Conservation (phyloP, 1,139 yeast species). For the Yamadazyma membranifaciens region DNA sequence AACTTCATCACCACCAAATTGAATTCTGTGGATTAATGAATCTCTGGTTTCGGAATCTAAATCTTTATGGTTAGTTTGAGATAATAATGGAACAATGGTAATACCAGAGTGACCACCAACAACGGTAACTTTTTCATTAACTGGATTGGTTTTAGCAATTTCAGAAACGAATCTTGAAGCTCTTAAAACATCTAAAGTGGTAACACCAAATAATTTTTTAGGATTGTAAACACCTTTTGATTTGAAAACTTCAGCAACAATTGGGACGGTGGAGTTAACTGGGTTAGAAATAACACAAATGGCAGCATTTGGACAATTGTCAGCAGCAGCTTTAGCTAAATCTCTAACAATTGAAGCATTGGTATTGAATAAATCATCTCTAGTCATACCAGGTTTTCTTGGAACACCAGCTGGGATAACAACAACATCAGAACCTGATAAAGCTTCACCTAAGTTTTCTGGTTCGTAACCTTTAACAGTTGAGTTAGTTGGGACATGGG, state of each 20-base stretch:
- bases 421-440: slow-evolving; percentile 71
- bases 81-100: slow-evolving; percentile 86
- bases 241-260: slow-evolving; percentile 83
- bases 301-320: slow-evolving; percentile 70
- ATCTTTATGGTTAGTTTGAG: slow-evolving; percentile 55
- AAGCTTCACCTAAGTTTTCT: slow-evolving; percentile 57
- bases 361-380: slow-evolving; percentile 92
- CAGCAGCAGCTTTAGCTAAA: slow-evolving; percentile 78
- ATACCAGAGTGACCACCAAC: slow-evolving; percentile 98
- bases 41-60: slow-evolving; percentile 57
- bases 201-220: slow-evolving; percentile 83
- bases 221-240: slow-evolving; percentile 75
- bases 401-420: slow-evolving; percentile 97
- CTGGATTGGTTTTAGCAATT: slow-evolving; percentile 54
- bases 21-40: slow-evolving; percentile 80
- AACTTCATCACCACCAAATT: slow-evolving; percentile 97
- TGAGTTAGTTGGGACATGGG: slow-evolving; percentile 85
- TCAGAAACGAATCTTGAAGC: slow-evolving; percentile 79
- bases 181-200: slow-evolving; percentile 87
- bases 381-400: slow-evolving; percentile 97
- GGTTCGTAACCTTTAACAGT: slow-evolving; percentile 70
- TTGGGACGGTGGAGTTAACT: slow-evolving; percentile 93
- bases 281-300: slow-evolving; percentile 88
- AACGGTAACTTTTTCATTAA: slow-evolving; percentile 68
- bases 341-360: slow-evolving; percentile 88